Percentiles rank a stretch among this genome's conserved stretches.
These are phyloP conservation scores for Clarireedia homoeocarpa DNA, from an alignment of 2,329 filamentous ascomycete genomes.

Conservation along the genomic window DNA sequence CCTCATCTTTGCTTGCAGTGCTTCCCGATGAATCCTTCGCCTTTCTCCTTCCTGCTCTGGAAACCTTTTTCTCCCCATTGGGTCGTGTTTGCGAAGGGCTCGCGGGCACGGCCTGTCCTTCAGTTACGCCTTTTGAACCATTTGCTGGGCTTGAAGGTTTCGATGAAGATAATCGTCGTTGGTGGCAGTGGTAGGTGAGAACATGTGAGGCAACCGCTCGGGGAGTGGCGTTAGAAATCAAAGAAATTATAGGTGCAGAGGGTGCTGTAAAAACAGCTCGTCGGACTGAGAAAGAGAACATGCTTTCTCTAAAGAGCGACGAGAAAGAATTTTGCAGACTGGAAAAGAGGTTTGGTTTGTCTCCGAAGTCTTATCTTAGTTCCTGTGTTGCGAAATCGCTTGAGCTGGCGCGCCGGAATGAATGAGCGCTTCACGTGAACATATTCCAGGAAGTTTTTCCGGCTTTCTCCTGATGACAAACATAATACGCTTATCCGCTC, in stretches of 20 bases:
- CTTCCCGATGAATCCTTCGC: constrained; percentile 40
- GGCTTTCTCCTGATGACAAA: too few relatives aligned
- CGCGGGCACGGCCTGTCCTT: constrained; percentile 13
- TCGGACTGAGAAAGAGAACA: constrained; percentile 30
- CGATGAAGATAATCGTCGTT: constrained; percentile 31
- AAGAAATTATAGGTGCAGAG: constrained; percentile 21
- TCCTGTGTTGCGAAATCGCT: constrained; percentile 3
- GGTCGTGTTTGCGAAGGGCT: constrained; percentile 18
- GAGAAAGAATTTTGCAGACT: neutral
- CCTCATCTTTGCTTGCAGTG: constrained; percentile 33
- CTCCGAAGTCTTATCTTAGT: constrained; percentile 7
- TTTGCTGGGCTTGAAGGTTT: constrained; percentile 32
- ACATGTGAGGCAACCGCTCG: constrained; percentile 22
- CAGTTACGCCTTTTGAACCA: constrained; percentile 9
- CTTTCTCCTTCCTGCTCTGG: constrained; percentile 43
- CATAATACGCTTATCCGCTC: too few relatives aligned
- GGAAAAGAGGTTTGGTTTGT: neutral
- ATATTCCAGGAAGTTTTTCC: too few relatives aligned
- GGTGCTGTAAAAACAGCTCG: constrained; percentile 24
- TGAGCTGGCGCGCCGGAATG: neutral
- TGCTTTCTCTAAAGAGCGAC: constrained; percentile 18
- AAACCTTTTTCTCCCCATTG: constrained; percentile 35
- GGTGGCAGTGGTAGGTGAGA: constrained; percentile 25
- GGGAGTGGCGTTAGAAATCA: constrained; percentile 20
- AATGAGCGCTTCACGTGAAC: too few relatives aligned